Percentiles rank a stretch among this genome's conserved stretches.
Evolutionary conservation across 768 basidiomycete genomes (phyloP).

Genomic region (Terana coerulea): DNA sequence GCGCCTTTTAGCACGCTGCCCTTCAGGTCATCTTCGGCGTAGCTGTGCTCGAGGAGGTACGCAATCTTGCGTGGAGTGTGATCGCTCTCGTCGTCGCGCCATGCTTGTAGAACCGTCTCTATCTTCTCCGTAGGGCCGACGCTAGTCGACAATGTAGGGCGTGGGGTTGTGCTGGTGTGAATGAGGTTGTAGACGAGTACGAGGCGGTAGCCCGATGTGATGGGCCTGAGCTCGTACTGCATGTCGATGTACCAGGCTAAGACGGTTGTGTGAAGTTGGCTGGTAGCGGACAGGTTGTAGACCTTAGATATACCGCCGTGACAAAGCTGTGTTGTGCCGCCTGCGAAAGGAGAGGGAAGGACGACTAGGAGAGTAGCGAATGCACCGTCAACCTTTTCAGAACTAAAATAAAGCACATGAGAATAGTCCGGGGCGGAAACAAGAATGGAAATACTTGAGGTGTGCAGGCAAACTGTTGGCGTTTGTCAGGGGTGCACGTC

Average conservation of each 20-base stretch:
- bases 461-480: conserved; percentile 37
- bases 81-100: conserved; percentile 28
- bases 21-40: conserved; percentile 26
- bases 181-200: conserved; percentile 50
- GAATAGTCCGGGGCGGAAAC: not conserved
- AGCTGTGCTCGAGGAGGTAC: conserved; percentile 34
- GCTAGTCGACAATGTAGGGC: conserved; percentile 29
- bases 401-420: conserved; percentile 30
- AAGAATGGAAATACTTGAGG: conserved; percentile 36
- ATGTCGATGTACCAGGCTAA: conserved; percentile 55
- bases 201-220: conserved; percentile 46
- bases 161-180: conserved; percentile 27
- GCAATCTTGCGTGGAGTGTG: conserved; percentile 21
- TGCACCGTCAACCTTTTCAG: conserved; percentile 44
- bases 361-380: conserved; percentile 49
- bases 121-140: conserved; percentile 21
- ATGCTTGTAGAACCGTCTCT: conserved; percentile 33
- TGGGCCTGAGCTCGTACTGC: conserved; percentile 44
- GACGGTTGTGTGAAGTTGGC: conserved; percentile 32
- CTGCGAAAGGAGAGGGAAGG: conserved; percentile 40
- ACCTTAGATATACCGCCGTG: conserved; percentile 32
- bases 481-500: not conserved
- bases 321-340: conserved; percentile 42
- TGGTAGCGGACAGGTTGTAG: conserved; percentile 33
- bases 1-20: conserved; percentile 33